Percentiles rank a stretch among this genome's conserved stretches.
These are phyloP conservation scores for Poterioochromonas sp. DNA, from an alignment of 352 stramenopile species.

Conservation along the genomic window DNA sequence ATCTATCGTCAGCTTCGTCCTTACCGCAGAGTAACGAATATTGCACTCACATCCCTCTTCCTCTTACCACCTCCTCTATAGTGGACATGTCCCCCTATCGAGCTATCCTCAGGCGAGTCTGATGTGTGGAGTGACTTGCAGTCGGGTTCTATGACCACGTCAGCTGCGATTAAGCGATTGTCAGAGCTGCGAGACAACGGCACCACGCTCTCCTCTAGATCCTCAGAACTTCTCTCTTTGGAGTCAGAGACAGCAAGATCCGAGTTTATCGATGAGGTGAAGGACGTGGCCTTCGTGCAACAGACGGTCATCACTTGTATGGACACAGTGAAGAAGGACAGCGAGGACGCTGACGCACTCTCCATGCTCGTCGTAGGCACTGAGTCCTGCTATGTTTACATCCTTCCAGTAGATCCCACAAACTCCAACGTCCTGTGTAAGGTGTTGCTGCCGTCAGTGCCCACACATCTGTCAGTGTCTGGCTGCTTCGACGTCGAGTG, in stretches of 20 bases:
- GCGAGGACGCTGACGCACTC: conserved; percentile 7
- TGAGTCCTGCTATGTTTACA: conserved; percentile 43
- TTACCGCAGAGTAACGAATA: conserved; percentile 72
- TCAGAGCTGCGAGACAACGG: conserved; percentile 26
- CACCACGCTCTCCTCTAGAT: background rate
- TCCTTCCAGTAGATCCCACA: conserved; percentile 48
- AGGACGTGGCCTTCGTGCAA: conserved; percentile 33
- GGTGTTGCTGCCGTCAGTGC: conserved; percentile 32
- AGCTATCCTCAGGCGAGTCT: conserved; percentile 51
- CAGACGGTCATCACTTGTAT: conserved; percentile 63
- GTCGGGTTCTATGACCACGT: background rate
- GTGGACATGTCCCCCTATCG: conserved; percentile 50
- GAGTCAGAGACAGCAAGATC: background rate
- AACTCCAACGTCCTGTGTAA: conserved; percentile 8
- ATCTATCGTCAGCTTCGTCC: conserved; percentile 78
- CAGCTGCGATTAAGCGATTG: background rate
- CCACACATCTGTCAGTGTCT: conserved; percentile 30
- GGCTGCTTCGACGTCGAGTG: conserved; percentile 30
- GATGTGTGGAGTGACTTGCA: conserved; percentile 37
- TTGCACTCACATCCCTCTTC: background rate
- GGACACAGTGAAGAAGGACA: conserved; percentile 45
- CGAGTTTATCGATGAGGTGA: background rate
- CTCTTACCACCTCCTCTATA: background rate
- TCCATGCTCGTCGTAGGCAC: conserved; percentile 68
- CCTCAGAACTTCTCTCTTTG: background rate